phyloP scores from a whole-genome alignment of 108 stramenopile species.

The Cyclotella baltica region DNA sequence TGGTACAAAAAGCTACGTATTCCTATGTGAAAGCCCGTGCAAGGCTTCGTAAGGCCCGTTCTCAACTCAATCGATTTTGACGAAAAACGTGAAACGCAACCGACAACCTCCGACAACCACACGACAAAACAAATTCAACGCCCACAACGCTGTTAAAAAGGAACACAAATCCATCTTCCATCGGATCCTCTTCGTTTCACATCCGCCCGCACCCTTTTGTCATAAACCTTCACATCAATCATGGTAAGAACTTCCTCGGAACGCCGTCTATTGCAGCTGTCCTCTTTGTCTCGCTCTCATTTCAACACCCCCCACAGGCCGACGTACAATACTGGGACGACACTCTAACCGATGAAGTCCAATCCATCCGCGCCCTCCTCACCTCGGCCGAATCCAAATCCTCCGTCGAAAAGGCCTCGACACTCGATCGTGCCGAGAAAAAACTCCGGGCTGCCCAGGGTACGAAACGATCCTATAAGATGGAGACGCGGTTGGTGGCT shows the following conservation, averaged over 20 bases:
- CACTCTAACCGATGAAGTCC: constrained; percentile 76
- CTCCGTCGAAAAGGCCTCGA: constrained; percentile 59
- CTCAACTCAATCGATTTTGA: no score
- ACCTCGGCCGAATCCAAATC: constrained; percentile 48
- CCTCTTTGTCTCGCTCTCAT: neutral
- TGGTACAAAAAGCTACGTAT: no score
- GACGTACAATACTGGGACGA: constrained; percentile 94
- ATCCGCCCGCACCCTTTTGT: no score
- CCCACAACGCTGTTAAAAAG: no score
- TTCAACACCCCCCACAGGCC: constrained; percentile 44
- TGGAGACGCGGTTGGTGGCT: constrained; percentile 81
- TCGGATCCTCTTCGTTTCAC: no score
- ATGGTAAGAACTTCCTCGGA: neutral
- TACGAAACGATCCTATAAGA: constrained; percentile 83
- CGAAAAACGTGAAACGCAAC: no score
- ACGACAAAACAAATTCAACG: no score
- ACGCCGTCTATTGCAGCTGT: neutral
- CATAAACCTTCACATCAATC: no score
- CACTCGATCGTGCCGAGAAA: constrained; percentile 72
- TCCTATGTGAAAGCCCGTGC: no score
- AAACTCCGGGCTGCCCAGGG: constrained; percentile 69
- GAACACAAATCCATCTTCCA: no score
- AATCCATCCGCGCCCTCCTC: constrained; percentile 63
- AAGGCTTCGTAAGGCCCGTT: no score
- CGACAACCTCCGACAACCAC: no score